Conservation (phyloP, 2,329 filamentous ascomycete genomes). For the Calonectria naviculata region DNA sequence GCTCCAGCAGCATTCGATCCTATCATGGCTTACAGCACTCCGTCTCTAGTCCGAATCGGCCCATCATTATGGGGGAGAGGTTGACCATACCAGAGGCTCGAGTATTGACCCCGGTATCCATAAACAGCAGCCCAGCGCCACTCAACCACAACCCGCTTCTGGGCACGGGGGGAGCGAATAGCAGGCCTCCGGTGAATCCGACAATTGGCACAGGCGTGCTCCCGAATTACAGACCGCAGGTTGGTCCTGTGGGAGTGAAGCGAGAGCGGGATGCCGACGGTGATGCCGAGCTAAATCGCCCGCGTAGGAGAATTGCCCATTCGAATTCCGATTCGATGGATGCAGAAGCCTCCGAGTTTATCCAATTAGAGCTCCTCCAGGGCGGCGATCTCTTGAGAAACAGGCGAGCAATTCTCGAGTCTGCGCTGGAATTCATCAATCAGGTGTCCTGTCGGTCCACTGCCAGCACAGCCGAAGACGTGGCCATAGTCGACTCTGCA, state of each 20-base stretch:
- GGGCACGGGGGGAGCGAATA: neutral
- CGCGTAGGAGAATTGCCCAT: neutral
- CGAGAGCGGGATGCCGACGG: slow-evolving; percentile 1
- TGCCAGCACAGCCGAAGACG: neutral
- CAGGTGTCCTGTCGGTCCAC: slow-evolving; percentile 1
- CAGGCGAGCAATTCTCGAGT: slow-evolving; percentile 4
- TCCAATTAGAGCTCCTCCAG: slow-evolving; percentile 6
- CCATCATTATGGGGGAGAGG: neutral
- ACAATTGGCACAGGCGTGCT: neutral
- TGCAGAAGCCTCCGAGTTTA: slow-evolving; percentile 9
- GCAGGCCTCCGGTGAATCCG: neutral
- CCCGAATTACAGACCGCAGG: neutral
- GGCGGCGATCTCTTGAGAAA: neutral
- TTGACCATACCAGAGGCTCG: neutral
- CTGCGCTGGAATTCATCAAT: slow-evolving; percentile 6
- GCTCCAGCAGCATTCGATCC: neutral
- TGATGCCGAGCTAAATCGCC: neutral
- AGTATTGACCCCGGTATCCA: neutral
- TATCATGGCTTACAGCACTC: neutral
- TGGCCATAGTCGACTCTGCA: neutral
- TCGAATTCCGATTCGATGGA: neutral
- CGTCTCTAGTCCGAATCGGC: neutral
- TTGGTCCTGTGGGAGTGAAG: neutral
- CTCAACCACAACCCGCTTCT: neutral
- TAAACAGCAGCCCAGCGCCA: neutral